Evolutionary conservation across 805 yeast species (phyloP), one percentile per base, ranked within the genome.

Genomic region (Kodamaea nitidulidarum): DNA sequence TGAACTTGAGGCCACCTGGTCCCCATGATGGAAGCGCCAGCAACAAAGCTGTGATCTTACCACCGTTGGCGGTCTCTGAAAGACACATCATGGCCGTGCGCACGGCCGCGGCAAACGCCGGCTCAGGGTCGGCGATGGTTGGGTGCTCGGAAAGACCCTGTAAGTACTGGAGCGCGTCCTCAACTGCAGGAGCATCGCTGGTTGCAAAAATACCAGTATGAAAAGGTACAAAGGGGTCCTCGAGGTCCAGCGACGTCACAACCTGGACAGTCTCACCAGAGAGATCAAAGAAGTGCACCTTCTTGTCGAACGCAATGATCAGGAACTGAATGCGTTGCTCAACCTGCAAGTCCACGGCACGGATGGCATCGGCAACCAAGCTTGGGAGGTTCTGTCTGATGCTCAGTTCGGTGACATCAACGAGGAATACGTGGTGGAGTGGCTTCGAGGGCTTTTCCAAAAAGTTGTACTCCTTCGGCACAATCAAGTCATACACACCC

Each of bases 401-500:
- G 2, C 88, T 73, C 28, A 76, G 79, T 31, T 70, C 74, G 37
- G 77, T 68, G 25, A 81, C 78, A 58, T 87, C 97, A 39, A 88
- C 68, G 49, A 83, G 68, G 51, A 86, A 87, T 16, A 88, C 74
- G 56, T 81, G 85, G 51, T 78, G 83, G 42, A 86, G 61, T 2
- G 82, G 78, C 6, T 38, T 26, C 1, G 55, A 37, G 3, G 35
- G 35, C 6, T 64, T 68, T 8, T 58, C 52, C n/a, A 67, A 70
- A 18, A 70, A 63, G 59, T 85, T 81, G 59, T 87, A 91, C 32
- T 74, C 78, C 11, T 69, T 61, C 2, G 96, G 95, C 3, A 87
- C 96, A 4, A 80, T 57, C 44, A 86, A 76, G 51, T 93, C 99
- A 46, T 87, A 88, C 9, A 88, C 85, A 11, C 98, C 97, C 32